Evolutionary conservation across 2,329 filamentous ascomycete species (phyloP), one percentile per base, ranked within the genome.

Genomic region (Whalleya microplaca): DNA sequence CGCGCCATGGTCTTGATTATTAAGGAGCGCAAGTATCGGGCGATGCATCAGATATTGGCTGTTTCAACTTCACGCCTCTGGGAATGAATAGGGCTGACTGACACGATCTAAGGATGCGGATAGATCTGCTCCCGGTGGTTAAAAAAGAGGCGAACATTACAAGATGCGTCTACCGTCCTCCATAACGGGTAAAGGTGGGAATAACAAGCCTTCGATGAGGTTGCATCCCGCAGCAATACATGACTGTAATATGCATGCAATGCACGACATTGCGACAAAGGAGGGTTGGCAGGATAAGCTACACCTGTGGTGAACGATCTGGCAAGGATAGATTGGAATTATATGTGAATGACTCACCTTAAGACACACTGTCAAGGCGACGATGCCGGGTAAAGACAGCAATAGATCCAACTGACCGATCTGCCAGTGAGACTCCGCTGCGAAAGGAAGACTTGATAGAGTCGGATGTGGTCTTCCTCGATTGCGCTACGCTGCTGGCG

Each of bases 191-290:
- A 62, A 59, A 64, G 48, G 59, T 41, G 63, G 57, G 21, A 62
- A 66, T 62, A 63, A 59, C 54, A 56, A 60, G 53, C 53, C 47
- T 61, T 57, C 44, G 48, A 61, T 61, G 55, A 60, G 61, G 60
- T 65, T 63, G 55, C 58, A 62, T 62, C 43, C 61, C 59, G 63
- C 48, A 62, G 45, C 41, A 54, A 59, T 55, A 55, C 45, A 21
- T 23, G 40, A 47, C 41, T 49, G 44, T 51, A 58, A 45, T 58
- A 55, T 58, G 42, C 55, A 64, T 60, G 61, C 64, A 62, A 68
- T 67, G 65, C 64, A 63, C 57, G 59, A 61, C 64, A 63, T 62
- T 59, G 63, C 62, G 58, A 65, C 58, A 64, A 60, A 56, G 62
- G 58, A 62, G 50, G 58, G 61, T 61, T 65, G 64, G 65, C 59